Base-by-base conservation (phyloP, 1,284 basidiomycete species). In the Cryptococcus sp. region DNA sequence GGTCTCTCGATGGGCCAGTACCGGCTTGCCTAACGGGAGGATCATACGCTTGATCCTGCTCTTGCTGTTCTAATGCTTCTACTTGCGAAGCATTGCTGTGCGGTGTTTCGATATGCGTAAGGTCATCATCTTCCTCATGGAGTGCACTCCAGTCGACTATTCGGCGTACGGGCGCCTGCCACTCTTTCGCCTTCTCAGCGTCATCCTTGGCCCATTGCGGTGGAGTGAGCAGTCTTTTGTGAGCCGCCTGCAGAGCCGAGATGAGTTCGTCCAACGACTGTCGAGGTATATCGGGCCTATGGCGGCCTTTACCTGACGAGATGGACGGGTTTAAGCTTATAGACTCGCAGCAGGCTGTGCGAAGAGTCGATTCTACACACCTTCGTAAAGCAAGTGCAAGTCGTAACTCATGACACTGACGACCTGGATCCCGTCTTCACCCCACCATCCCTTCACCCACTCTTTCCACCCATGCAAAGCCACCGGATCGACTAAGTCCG, bases 401-500 rank as follows among this genome's bases (percentile, higher is more conserved):
- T 81, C 77, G 62, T 91, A 92, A 0, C 88, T 85, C 75, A 88
- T 86, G 19, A 91, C 89, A 61, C 85, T 82, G 1, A 93, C 86
- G 5, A 93, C 82, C 50, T 77, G 69, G 1, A 75, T 68, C 2
- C 67, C 69, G 6, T 71, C 66, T 20, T 60, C 52, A 5, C 62
- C 61, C 76, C 87, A 86, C 56, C 75, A 81, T 19, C 76, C 58
- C 27, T 81, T 80, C 25, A 93, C 82, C 79, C 88, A 89, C 7
- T 76, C 70, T 23, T 81, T 82, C 91, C 92, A 94, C 0, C 85
- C 85, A 5, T 81, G 78, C 5, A 85, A 82, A 41, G 84, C 82
- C 19, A 68, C 76, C 7, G 82, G 81, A 49, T 86, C 85, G 5
- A 88, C 83, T 15, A 90, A 87, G 74, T 93, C 92, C 20, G 86